Evolutionary conservation across 371 early-diverging fungal genomes (phyloP), one percentile per base, ranked within the genome.

Genomic region (Zopfochytrium polystomum): DNA sequence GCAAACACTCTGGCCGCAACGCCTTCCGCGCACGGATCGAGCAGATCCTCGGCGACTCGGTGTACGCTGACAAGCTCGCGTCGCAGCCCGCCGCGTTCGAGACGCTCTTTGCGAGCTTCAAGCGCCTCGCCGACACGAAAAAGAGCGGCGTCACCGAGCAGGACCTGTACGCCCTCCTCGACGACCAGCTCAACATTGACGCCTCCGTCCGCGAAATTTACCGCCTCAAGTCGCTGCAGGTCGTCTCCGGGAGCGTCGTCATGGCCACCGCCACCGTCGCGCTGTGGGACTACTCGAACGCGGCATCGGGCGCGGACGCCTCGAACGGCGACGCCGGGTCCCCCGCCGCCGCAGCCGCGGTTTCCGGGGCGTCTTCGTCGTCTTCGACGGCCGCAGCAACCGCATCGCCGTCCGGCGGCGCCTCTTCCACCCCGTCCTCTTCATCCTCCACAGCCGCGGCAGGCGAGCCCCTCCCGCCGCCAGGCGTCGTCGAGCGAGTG

Each of bases 1-100:
- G 95, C 58, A 96, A 96, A 76, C 94, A 93, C 69, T 95, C 95
- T 60, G 96, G 96, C 15, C 88, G 96, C 32, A 91, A 91, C 45
- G 96, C 96, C 1, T 88, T 96, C 83, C 81, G 86, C 34, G 80
- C 85, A 31, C 87, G 90, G 52, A 80, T 93, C 54, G 86, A 81
- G 59, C 82, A 87, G 47, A 80, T 96, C 33, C 50, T 73, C 26
- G 64, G 67, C 30, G 55, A 67, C 63, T 63, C 68, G 6, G 89
- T 93, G n/a, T 90, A 85, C 68, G 71, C 70, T 13, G 71, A 88
- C 27, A 43, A 56, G 59, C 68, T 74, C 22, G 55, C 62, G 32
- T 82, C 81, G 3, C 75, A 72, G 23, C 85, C 73, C 13, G 32
- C 35, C 29, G 54, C 84, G 54, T 83, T 92, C 79, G 87, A 93